A percentile compares a stretch with the other conserved stretches of the same genome.
phyloP scores from a whole-genome alignment of 495 filamentous ascomycete genomes.

The Neurospora tetraspora region DNA sequence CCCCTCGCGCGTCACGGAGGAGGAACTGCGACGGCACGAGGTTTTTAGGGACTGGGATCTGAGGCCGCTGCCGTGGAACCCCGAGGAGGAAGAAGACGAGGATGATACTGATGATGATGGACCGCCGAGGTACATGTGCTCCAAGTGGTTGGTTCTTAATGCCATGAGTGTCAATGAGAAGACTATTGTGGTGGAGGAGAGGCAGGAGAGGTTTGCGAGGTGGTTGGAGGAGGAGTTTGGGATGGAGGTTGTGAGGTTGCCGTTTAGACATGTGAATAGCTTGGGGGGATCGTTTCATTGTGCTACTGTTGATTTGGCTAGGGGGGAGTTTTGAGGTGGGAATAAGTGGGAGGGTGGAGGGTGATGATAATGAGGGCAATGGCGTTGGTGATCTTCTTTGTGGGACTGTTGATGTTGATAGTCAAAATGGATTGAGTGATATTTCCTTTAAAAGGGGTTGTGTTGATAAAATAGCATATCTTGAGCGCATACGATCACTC shows the following conservation, averaged over 20 bases:
- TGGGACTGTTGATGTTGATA: neutral
- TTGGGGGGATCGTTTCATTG: slow-evolving; percentile 3
- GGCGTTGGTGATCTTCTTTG: neutral
- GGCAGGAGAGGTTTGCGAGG: neutral
- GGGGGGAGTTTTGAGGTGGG: neutral
- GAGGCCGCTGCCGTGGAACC: neutral
- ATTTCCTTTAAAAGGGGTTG: neutral
- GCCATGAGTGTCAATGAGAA: neutral
- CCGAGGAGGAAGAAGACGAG: neutral
- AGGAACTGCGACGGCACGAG: neutral
- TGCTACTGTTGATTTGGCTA: slow-evolving; percentile 3
- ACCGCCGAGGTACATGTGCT: slow-evolving; percentile 1
- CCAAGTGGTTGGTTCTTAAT: neutral
- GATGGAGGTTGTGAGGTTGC: neutral
- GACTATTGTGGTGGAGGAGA: neutral
- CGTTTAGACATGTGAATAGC: slow-evolving; percentile 2
- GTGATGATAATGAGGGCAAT: neutral
- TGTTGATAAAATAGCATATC: neutral
- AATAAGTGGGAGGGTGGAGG: neutral
- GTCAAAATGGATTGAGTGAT: neutral
- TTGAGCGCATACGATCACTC: neutral
- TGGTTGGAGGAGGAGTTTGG: neutral
- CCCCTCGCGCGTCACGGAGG: neutral
- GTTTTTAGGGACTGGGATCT: neutral
- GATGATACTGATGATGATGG: neutral